A percentile compares a stretch with the other conserved stretches of the same genome.
phyloP scores from a whole-genome alignment of 352 stramenopile species.

The Phytophthora sojae region DNA sequence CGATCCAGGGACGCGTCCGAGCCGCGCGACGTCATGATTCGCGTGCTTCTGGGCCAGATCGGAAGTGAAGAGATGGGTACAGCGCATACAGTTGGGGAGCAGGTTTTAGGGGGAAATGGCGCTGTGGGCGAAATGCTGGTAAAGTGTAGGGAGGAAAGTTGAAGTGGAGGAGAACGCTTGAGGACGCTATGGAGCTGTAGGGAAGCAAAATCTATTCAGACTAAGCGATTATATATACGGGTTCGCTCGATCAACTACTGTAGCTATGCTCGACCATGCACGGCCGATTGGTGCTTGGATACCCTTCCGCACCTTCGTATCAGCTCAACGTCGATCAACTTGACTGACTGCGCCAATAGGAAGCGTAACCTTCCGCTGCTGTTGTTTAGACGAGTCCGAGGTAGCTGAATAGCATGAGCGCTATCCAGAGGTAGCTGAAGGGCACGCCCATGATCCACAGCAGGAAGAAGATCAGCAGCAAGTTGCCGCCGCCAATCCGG shows the following conservation, averaged over 20 bases:
- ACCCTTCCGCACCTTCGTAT: background rate
- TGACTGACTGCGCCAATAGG: conserved; percentile 4
- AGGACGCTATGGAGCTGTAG: background rate
- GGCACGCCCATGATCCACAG: conserved; percentile 86
- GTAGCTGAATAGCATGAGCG: conserved; percentile 81
- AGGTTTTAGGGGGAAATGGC: background rate
- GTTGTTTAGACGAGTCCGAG: conserved; percentile 63
- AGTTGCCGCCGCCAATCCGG: conserved; percentile 73
- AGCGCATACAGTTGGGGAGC: conserved; percentile 9
- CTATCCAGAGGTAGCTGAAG: conserved; percentile 83
- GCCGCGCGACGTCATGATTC: conserved; percentile 14
- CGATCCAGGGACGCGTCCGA: conserved; percentile 30
- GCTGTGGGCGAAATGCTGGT: conserved; percentile 5
- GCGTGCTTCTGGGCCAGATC: background rate
- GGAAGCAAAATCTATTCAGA: conserved; percentile 47
- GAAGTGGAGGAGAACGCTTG: background rate
- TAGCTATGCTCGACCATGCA: conserved; percentile 3
- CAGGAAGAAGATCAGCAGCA: conserved; percentile 78
- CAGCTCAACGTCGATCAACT: background rate
- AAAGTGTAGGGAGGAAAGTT: conserved; percentile 1
- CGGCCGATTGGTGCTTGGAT: background rate
- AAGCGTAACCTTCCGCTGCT: background rate
- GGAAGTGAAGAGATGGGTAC: background rate
- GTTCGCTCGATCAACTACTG: conserved; percentile 23
- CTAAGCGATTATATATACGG: conserved; percentile 47